phyloP scores from a whole-genome alignment of 129 eudicot genomes.

The Helianthus tuberosus region DNA sequence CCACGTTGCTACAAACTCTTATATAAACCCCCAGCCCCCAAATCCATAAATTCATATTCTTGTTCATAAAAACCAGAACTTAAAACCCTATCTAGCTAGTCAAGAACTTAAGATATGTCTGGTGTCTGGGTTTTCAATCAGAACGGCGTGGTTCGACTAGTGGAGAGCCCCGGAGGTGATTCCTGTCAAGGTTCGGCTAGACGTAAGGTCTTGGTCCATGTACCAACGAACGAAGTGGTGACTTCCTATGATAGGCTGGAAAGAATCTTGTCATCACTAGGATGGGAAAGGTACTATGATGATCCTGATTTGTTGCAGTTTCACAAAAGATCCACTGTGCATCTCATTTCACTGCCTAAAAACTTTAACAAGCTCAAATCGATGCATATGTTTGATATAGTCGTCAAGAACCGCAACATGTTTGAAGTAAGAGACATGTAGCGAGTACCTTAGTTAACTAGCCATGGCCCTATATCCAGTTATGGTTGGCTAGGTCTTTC shows the following conservation, averaged over 20 bases:
- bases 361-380: slow-evolving; percentile 78
- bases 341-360: slow-evolving; percentile 83
- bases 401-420: slow-evolving; percentile 84
- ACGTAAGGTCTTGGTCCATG: slow-evolving; percentile 63
- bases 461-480: neutral
- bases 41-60: slow-evolving; percentile 20
- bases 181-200: slow-evolving; percentile 41
- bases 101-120: slow-evolving; percentile 46
- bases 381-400: slow-evolving; percentile 91
- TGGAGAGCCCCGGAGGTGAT: slow-evolving; percentile 72
- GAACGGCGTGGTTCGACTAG: slow-evolving; percentile 76
- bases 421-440: slow-evolving; percentile 71
- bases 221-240: slow-evolving; percentile 62
- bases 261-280: slow-evolving; percentile 41
- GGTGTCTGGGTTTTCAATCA: slow-evolving; percentile 94
- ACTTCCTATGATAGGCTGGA: slow-evolving; percentile 63
- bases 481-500: neutral
- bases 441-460: slow-evolving; percentile 4
- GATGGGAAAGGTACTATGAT: slow-evolving; percentile 92
- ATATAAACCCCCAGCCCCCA: slow-evolving; percentile 42
- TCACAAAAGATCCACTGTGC: slow-evolving; percentile 81
- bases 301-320: slow-evolving; percentile 87
- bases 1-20: slow-evolving; percentile 35
- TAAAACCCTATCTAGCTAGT: neutral
- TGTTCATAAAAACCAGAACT: slow-evolving; percentile 20